These are phyloP conservation scores for Thalassiosira mediterranea DNA, from an alignment of 352 stramenopile species.

Conservation along the genomic window DNA sequence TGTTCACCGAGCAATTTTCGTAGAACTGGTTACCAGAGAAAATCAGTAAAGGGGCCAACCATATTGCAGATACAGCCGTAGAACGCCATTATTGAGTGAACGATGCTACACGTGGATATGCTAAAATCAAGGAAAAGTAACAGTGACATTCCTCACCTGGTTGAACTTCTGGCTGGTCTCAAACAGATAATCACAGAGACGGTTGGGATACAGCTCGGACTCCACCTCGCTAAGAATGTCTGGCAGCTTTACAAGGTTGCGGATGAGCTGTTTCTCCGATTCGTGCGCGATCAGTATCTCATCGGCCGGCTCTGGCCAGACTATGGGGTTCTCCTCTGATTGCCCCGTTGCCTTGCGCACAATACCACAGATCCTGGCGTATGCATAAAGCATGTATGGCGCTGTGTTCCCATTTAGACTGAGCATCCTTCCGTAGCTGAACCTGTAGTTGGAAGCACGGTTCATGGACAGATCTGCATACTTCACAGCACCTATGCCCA, in stretches of 20 bases:
- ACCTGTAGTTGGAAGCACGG: slow-evolving; percentile 96
- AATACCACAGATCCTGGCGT: slow-evolving; percentile 97
- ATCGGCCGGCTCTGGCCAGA: slow-evolving; percentile 65
- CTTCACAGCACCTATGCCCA: slow-evolving; percentile 99
- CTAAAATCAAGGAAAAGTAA: too few species aligned
- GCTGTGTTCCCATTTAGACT: slow-evolving; percentile 98
- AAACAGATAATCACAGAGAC: slow-evolving; percentile 98
- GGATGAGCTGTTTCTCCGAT: slow-evolving; percentile 80
- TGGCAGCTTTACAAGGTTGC: slow-evolving; percentile 91
- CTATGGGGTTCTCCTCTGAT: slow-evolving; percentile 85
- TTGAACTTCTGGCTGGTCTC: too few species aligned
- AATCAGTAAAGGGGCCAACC: too few species aligned
- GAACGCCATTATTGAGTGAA: too few species aligned
- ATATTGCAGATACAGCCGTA: too few species aligned
- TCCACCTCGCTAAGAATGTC: slow-evolving; percentile 92
- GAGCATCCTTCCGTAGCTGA: slow-evolving; percentile 99
- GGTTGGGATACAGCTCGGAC: slow-evolving; percentile 95
- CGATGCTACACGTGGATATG: too few species aligned
- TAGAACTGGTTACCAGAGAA: slow-evolving; percentile 91
- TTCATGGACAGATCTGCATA: slow-evolving; percentile 99
- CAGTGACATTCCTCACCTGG: too few species aligned
- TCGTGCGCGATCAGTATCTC: slow-evolving; percentile 74
- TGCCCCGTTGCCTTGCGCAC: slow-evolving; percentile 88
- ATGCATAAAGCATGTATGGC: slow-evolving; percentile 99
- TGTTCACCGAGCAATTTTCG: slow-evolving; percentile 87